Evolutionary conservation across 805 yeast species (phyloP), one percentile per base, ranked within the genome.

Genomic region (Saccharomyces mikatae): DNA sequence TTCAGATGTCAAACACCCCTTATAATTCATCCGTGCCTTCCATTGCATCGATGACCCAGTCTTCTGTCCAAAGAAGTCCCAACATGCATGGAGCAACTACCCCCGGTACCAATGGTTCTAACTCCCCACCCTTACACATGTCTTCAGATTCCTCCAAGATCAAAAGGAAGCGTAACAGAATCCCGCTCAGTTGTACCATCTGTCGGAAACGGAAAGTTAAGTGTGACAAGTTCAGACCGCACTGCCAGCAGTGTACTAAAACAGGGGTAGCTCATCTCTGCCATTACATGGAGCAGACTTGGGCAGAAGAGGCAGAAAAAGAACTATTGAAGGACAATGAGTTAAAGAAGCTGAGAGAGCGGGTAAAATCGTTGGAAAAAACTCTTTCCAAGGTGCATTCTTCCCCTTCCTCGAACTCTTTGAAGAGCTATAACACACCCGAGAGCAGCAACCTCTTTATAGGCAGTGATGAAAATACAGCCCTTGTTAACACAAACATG

Each of bases 191-290:
- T 56, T 75, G 79, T 57, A 74, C 78, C 0, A 74, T 74, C 47
- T 79, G 83, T 61, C 72, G 80, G 55, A 71, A 75, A 60, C 66
- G 80, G 53, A 79, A 79, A 58, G 80, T 79, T 14, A 78, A 76
- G 49, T 76, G 80, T 67, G 79, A 75, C 59, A 74, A 76, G 56
- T 73, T 74, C 48, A 75, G 80, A 58, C 85, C 85, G 0, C 80
- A 79, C 51, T 80, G 85, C 65, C 72, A 78, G 8, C 80, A 79
- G 54, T 80, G 85, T 70, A 73, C 75, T 36, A 78, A 78, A 60
- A 80, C 81, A 14, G 84, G 83, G 2, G 84, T 80, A 14, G 78
- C 78, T 6, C 84, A 80, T 62, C 66, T 80, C 21, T 80, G 85
- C 55, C 80, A 79, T 52, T 80, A 80, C 58, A 71, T 80, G 59